Base-by-base conservation (phyloP, 805 yeast species). In the Kodamaea kaohsiungensis region DNA sequence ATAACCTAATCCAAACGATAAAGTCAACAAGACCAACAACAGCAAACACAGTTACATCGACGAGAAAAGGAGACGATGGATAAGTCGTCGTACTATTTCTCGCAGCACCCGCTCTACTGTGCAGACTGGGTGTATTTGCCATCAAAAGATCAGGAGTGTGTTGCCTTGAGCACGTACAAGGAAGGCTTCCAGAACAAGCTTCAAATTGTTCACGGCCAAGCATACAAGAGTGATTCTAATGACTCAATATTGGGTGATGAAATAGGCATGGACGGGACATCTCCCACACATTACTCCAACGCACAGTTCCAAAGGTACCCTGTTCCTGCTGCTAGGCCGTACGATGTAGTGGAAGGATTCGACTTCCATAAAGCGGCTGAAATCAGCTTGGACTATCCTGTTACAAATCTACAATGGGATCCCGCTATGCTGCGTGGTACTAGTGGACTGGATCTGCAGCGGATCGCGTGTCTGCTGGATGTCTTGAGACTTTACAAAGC, bases 371-470 rank as follows among this genome's bases (percentile, higher is more conserved):
- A 73, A 42, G 75, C 75, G 2, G 73, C 86, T 12, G 91, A 86
- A 53, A 72, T 78, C 3, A 69, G 70, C 8, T 80, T 85, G 12
- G 82, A 82, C 46, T 84, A 86, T 59, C 96, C 96, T 0, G 78
- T 86, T 9, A 89, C 96, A 0, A 77, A 83, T 48, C 60, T 89
- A 18, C 85, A 81, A 60, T 90, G 96, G 96, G 91, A 88, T 60
- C 80, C 80, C 2, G 85, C 87, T 0, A 69, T 72, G 57, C 46
- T 50, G n/a, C 15, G 43, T 3, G 58, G 67, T 5, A 53, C 60
- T 33, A 58, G 56, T 2, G 45, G 49, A 7, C 50, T 30, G 25
- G 79, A 81, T 50, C 38, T 19, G 19, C 54, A 51, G 35, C 70
- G 86, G 53, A 65, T 90, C 19, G 87, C 91, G 1, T 83, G 91